phyloP scores from a whole-genome alignment of 2,329 filamentous ascomycete genomes.

The Fusarium pseudoanthophilum region DNA sequence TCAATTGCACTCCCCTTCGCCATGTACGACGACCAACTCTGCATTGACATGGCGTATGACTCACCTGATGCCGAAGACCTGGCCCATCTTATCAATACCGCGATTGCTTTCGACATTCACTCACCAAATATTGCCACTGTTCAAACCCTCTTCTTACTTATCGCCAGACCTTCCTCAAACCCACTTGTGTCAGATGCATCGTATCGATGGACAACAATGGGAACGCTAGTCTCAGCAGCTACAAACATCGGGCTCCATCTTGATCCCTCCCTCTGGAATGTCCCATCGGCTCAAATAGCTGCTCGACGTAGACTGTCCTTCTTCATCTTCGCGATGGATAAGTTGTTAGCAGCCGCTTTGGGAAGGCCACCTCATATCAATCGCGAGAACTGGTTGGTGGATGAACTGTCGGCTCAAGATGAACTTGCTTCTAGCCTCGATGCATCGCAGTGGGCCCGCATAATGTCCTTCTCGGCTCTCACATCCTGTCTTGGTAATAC shows the following conservation, averaged over 20 bases:
- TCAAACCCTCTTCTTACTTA: not conserved
- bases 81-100: not conserved
- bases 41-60: slow-evolving; percentile 9
- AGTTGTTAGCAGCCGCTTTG: not conserved
- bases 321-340: not conserved
- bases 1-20: not conserved
- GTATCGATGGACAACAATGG: not conserved
- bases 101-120: not conserved
- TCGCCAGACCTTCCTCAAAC: not conserved
- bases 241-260: not conserved
- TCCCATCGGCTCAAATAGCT: not conserved
- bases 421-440: not conserved
- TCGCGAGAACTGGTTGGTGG: not conserved
- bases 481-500: not conserved
- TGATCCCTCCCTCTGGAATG: not conserved
- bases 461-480: not conserved
- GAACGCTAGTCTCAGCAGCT: not conserved
- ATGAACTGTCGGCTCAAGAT: not conserved
- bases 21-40: slow-evolving; percentile 6
- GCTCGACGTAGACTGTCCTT: not conserved
- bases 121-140: not conserved
- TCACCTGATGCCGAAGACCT: not conserved
- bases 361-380: not conserved
- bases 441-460: not conserved
- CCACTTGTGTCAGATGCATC: slow-evolving; percentile 1